A percentile compares a stretch with the other conserved stretches of the same genome.
Evolutionary conservation across 768 basidiomycete genomes (phyloP).

Genomic region (Pleurotus tuber-regium): DNA sequence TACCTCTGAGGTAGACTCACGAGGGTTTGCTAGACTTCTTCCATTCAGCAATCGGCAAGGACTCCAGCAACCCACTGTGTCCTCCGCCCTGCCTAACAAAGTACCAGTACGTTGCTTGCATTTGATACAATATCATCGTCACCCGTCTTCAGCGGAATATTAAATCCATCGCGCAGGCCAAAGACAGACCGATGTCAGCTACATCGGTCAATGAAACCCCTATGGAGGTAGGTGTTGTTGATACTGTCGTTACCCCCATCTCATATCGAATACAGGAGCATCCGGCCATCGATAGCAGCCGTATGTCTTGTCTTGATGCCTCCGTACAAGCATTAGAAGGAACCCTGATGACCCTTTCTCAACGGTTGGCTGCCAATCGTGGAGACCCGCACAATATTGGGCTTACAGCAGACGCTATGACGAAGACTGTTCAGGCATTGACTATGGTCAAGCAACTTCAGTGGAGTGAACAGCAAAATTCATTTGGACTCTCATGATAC

Average conservation of each 20-base stretch:
- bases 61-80: no score
- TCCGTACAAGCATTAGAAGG: slow-evolving; percentile 49
- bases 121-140: no score
- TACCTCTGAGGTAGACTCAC: slow-evolving; percentile 47
- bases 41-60: slow-evolving; percentile 21
- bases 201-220: no score
- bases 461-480: slow-evolving; percentile 38
- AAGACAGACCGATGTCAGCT: no score
- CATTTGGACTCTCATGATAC: neutral
- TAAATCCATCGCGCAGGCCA: no score
- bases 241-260: neutral
- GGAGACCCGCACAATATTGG: slow-evolving; percentile 51
- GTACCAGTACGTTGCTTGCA: no score
- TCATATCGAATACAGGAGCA: no score
- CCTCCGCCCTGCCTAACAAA: no score
- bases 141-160: no score
- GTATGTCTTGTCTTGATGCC: slow-evolving; percentile 24
- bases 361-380: slow-evolving; percentile 38
- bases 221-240: no score
- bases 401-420: slow-evolving; percentile 64
- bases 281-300: no score
- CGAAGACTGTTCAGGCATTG: slow-evolving; percentile 62
- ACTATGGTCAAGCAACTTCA: slow-evolving; percentile 57
- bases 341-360: slow-evolving; percentile 50
- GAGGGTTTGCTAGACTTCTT: slow-evolving; percentile 47